Conservation (phyloP, 192 early-diverging fungal genomes). For the Phycomyces nitens region DNA sequence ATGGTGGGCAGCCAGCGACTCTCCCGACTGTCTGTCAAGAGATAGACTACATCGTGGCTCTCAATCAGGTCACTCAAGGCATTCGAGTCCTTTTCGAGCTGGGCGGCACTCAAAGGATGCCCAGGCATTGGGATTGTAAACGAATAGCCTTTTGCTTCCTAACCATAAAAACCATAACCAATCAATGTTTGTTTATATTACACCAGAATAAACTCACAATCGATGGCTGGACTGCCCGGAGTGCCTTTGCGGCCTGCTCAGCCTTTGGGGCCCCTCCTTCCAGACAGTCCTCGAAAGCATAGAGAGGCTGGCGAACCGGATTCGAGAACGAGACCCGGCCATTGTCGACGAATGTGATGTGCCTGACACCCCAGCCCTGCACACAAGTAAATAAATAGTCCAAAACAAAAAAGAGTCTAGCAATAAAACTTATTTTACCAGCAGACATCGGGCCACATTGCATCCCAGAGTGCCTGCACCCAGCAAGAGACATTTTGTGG, state of each 20-base stretch:
- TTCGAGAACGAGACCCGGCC: slow-evolving; percentile 92
- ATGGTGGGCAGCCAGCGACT: slow-evolving; percentile 94
- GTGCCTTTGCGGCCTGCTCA: slow-evolving; percentile 70
- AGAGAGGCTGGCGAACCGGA: slow-evolving; percentile 93
- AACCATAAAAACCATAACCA: not conserved
- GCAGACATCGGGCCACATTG: slow-evolving; percentile 79
- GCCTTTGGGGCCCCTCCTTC: slow-evolving; percentile 89
- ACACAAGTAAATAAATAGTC: slow-evolving; percentile 6
- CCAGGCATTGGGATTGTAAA: slow-evolving; percentile 96
- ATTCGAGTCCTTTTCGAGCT: slow-evolving; percentile 43
- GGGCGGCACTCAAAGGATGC: slow-evolving; percentile 57
- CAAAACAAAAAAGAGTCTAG: not conserved
- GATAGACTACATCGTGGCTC: slow-evolving; percentile 81
- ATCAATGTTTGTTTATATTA: not conserved
- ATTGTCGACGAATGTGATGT: slow-evolving; percentile 94
- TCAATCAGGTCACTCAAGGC: slow-evolving; percentile 63
- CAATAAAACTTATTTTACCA: slow-evolving; percentile 45
- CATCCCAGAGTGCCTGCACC: slow-evolving; percentile 95
- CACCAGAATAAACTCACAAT: slow-evolving; percentile 51
- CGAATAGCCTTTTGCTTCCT: slow-evolving; percentile 65
- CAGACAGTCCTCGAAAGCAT: slow-evolving; percentile 84
- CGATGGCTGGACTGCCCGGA: slow-evolving; percentile 77
- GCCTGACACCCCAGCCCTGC: slow-evolving; percentile 89
- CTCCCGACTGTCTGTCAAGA: slow-evolving; percentile 94
- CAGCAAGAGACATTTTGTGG: slow-evolving; percentile 78